phyloP scores from a whole-genome alignment of 208 protist species.

The Spongospora subterranea region DNA sequence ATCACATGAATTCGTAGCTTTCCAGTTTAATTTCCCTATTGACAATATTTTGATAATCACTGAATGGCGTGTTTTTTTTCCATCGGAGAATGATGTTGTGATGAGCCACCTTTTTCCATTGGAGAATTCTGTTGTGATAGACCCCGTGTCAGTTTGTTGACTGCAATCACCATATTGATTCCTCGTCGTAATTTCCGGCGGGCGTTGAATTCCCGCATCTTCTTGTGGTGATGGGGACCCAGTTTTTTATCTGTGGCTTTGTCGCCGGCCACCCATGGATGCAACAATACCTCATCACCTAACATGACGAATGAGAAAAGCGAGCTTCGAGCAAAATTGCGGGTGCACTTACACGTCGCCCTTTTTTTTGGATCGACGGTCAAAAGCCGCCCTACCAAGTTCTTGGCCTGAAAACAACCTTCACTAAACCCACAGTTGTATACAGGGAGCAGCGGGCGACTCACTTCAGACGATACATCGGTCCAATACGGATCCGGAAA shows the following conservation, averaged over 20 bases:
- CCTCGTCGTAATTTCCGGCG: conserved; percentile 40
- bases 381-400: conserved; percentile 58
- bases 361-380: conserved; percentile 62
- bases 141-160: conserved; percentile 52
- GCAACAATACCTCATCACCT: conserved; percentile 48
- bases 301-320: neutral
- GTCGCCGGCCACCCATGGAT: conserved; percentile 28
- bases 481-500: conserved; percentile 62
- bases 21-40: neutral
- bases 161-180: conserved; percentile 53
- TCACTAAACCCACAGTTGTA: too few relatives aligned
- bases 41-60: neutral
- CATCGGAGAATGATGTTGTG: neutral
- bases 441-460: too few relatives aligned
- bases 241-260: conserved; percentile 51
- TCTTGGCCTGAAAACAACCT: too few relatives aligned
- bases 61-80: too few relatives aligned
- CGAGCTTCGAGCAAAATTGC: neutral
- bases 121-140: neutral
- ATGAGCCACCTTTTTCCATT: neutral
- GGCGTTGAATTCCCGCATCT: conserved; percentile 52
- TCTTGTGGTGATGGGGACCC: conserved; percentile 46
- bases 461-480: conserved; percentile 53
- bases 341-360: neutral
- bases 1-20: neutral